Base-by-base conservation (phyloP, 2,329 filamentous ascomycete species). In the Blastomyces gilchristii region DNA sequence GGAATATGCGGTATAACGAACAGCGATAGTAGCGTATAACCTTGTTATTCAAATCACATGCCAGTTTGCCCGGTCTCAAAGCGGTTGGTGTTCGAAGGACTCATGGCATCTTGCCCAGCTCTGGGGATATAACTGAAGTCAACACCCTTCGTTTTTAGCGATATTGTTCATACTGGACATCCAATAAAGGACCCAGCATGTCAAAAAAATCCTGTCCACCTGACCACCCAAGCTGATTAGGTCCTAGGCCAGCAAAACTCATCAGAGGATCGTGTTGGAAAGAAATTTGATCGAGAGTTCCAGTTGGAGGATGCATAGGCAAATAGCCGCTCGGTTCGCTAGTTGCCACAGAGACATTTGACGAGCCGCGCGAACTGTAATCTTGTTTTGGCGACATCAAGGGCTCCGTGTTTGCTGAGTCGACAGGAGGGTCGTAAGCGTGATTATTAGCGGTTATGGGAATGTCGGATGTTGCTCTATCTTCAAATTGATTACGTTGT, bases 121-220 rank as follows among this genome's bases (percentile, higher is more conserved):
- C n/a, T 9, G 22, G 18, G 7, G 22, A 43, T 43, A 14, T 25
- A 25, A 25, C 22, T 9, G 16, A 4, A 16, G 14, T 28, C 3
- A 41, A 28, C 41, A 25, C 2, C 5, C 14, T 18, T 49, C 14
- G 34, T 41, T 41, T 18, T 63, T 60, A 66, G 39, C 65, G 65
- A 49, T 65, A 67, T 52, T 68, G 63, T 53, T 68, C 67, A 60
- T 67, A 68, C 39, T 68, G 67, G 31, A 68, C 65, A 63, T 68
- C 67, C 34, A 68, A 45, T 54, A 68, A 63, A 5, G 65, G 67
- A 7, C 65, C 67, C 8, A 68, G 62, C 67, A 68, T 67, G 57
- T 68, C 67, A 62, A 68, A 68, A 25, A 68, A 68, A 39, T 68
- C 67, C 56, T 68, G 67, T 22, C 67, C 67, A 25, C 67, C 67